Percentiles rank a stretch among this genome's conserved stretches.
Evolutionary conservation across 1,139 yeast species (phyloP).

Genomic region (Yamadazyma sp.): DNA sequence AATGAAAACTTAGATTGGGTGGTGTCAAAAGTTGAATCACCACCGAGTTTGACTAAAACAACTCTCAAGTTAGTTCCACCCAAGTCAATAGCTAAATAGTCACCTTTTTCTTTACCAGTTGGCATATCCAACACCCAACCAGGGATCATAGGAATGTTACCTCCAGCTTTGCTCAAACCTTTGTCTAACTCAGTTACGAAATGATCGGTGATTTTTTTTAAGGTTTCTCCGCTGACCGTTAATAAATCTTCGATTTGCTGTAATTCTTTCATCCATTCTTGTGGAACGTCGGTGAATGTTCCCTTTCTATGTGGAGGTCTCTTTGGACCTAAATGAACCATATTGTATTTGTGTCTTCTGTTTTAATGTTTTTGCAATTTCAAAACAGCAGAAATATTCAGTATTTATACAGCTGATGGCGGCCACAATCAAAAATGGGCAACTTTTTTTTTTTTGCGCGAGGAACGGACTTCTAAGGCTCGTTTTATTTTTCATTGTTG

Average conservation of each 20-base stretch:
- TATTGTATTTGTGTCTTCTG: slow-evolving; percentile 19
- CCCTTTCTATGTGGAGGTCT: slow-evolving; percentile 82
- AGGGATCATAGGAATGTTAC: slow-evolving; percentile 94
- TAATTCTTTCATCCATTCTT: slow-evolving; percentile 59
- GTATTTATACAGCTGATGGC: slow-evolving; percentile 2
- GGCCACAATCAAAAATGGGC: too few relatives aligned
- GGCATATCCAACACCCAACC: slow-evolving; percentile 96
- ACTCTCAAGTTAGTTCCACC: slow-evolving; percentile 96
- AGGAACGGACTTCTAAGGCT: too few relatives aligned
- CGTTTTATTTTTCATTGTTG: too few relatives aligned
- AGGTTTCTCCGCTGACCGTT: slow-evolving; percentile 58
- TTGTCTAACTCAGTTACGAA: slow-evolving; percentile 66
- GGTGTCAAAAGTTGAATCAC: slow-evolving; percentile 76
- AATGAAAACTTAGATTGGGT: slow-evolving; percentile 79
- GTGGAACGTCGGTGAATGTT: slow-evolving; percentile 74
- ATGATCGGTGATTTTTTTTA: slow-evolving; percentile 67
- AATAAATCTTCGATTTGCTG: slow-evolving; percentile 61
- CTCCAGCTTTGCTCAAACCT: slow-evolving; percentile 74
- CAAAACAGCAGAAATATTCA: not conserved
- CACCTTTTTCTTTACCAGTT: slow-evolving; percentile 86
- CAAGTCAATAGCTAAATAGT: slow-evolving; percentile 87
- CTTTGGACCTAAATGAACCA: slow-evolving; percentile 87
- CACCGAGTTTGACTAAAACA: slow-evolving; percentile 77
- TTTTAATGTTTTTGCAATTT: not conserved
- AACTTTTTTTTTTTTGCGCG: too few relatives aligned